phyloP scores from a whole-genome alignment of 176 grass and related monocot genomes.

The Chrysopogon serrulatus region DNA sequence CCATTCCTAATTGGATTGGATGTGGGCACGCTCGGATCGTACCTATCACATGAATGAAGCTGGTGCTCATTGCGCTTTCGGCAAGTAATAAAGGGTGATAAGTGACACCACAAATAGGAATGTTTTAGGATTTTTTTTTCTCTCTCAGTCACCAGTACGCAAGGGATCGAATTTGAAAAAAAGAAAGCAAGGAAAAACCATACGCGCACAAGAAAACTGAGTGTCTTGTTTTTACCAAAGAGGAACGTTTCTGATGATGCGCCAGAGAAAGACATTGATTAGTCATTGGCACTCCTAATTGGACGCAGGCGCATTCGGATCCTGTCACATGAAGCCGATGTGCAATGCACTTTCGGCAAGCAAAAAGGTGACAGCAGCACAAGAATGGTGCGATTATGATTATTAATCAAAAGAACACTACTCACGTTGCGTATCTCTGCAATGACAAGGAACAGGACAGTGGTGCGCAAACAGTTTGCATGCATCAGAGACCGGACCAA shows the following conservation, averaged over 20 bases:
- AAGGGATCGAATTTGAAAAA: not conserved
- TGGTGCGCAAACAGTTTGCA: not conserved
- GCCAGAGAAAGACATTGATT: not conserved
- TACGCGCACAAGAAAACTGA: not conserved
- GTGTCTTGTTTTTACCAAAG: too few relatives aligned
- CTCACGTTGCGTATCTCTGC: not conserved
- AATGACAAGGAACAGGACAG: not conserved
- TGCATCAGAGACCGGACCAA: not conserved
- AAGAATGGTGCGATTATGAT: too few relatives aligned
- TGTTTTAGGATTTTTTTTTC: not conserved
- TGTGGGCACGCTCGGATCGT: not conserved
- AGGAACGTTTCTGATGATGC: not conserved
- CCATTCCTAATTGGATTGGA: not conserved
- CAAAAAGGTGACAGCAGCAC: not conserved
- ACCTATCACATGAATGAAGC: slow-evolving; percentile 3
- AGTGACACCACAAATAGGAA: not conserved
- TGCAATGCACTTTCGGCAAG: slow-evolving; percentile 32
- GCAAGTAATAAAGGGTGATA: not conserved
- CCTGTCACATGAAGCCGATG: slow-evolving; percentile 7
- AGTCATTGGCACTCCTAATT: not conserved
- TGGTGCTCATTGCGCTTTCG: slow-evolving; percentile 30
- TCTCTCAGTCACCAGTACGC: not conserved
- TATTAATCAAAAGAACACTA: not conserved
- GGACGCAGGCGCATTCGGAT: not conserved
- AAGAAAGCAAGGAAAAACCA: not conserved